Percentiles rank a stretch among this genome's conserved stretches.
Evolutionary conservation across 208 protist genomes (phyloP).

Genomic region (Trypanosoma mega): DNA sequence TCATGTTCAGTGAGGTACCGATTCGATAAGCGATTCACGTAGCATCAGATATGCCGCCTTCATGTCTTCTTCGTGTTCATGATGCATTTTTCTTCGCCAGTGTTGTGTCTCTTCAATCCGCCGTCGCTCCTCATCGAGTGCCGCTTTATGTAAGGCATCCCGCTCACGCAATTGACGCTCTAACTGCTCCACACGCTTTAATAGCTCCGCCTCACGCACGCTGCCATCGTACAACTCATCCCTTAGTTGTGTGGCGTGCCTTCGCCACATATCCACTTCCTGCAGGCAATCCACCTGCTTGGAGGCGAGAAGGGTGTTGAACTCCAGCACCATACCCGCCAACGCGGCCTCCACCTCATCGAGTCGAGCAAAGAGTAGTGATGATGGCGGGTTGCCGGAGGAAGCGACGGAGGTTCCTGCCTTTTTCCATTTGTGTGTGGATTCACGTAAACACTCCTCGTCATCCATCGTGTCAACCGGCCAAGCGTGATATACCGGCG

Average conservation of each 20-base stretch:
- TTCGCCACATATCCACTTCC: conserved; percentile 1
- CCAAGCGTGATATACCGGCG: conserved; percentile 1
- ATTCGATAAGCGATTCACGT: conserved; percentile 19
- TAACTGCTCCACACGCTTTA: conserved; percentile 4
- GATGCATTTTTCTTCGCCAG: background rate
- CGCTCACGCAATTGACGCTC: conserved; percentile 7
- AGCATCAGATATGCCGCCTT: conserved; percentile 15
- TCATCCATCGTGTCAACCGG: background rate
- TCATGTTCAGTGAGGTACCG: background rate
- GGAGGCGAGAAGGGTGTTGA: conserved; percentile 10
- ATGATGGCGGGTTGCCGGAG: background rate
- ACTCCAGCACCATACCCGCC: conserved; percentile 11
- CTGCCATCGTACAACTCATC: conserved; percentile 3
- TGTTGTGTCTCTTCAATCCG: background rate
- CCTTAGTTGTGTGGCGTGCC: conserved; percentile 1
- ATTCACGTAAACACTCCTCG: no score
- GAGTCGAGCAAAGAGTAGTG: conserved; percentile 14
- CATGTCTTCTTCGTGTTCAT: conserved; percentile 1
- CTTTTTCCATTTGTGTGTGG: no score
- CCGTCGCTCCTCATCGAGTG: background rate
- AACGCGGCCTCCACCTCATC: background rate
- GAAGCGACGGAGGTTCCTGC: no score
- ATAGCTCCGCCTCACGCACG: background rate
- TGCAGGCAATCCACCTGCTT: background rate
- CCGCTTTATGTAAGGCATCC: background rate